A percentile compares a stretch with the other conserved stretches of the same genome.
phyloP scores from a whole-genome alignment of 306 rosid genomes.

The Neltuma alba region DNA sequence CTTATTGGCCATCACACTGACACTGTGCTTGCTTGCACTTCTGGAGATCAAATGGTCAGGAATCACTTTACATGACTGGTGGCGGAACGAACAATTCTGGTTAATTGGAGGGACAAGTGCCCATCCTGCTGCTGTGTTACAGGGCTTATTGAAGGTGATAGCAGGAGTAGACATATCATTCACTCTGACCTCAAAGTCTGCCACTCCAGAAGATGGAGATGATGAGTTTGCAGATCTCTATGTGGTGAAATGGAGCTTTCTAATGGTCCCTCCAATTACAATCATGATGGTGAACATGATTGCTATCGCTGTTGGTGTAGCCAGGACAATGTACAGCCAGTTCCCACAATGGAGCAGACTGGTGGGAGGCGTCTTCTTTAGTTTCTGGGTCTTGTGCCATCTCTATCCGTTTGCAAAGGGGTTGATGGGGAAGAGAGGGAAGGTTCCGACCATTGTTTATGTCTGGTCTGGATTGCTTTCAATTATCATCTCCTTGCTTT shows the following conservation, averaged over 20 bases:
- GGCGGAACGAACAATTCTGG: constrained; percentile 94
- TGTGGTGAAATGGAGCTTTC: constrained; percentile 80
- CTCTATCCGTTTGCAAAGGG: constrained; percentile 87
- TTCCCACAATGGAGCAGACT: constrained; percentile 88
- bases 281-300: constrained; percentile 84
- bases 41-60: constrained; percentile 90
- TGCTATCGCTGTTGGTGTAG: constrained; percentile 78
- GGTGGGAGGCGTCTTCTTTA: constrained; percentile 81
- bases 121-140: constrained; percentile 83
- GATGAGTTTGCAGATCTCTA: constrained; percentile 84
- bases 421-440: constrained; percentile 80
- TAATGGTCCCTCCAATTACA: constrained; percentile 86
- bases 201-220: constrained; percentile 76
- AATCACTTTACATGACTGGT: constrained; percentile 83
- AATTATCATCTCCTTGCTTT: constrained; percentile 73
- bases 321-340: constrained; percentile 74
- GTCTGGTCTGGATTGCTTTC: constrained; percentile 89
- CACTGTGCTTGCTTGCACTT: constrained; percentile 74
- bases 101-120: constrained; percentile 89
- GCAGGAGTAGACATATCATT: constrained; percentile 90
- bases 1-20: constrained; percentile 72
- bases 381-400: constrained; percentile 87
- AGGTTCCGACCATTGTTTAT: constrained; percentile 74
- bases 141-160: constrained; percentile 79
- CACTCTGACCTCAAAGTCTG: constrained; percentile 78